Base-by-base conservation (phyloP, 192 early-diverging fungal genomes). In the Linnemannia exigua region DNA sequence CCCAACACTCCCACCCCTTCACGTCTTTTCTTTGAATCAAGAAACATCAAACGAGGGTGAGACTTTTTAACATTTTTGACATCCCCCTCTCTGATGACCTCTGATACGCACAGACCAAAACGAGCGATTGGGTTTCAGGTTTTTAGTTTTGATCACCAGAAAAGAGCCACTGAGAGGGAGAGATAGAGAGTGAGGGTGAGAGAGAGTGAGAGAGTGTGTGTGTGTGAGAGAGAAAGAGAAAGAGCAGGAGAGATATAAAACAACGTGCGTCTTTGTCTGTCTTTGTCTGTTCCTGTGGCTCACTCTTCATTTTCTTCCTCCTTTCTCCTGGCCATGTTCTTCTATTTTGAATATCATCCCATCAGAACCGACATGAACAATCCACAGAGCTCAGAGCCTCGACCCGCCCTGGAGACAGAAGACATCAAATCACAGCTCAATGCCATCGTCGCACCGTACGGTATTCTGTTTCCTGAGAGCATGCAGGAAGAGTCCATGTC, bases 371-470 rank as follows among this genome's bases (percentile, higher is more conserved):
- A 63, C 11, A 63, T 63, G 58, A 63, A 63, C 58, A 63, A 63
- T 63, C 12, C 1, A 63, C 58, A 33, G 58, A 9, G 28, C 22
- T 15, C 28, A 63, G 25, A 75, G 19, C 54, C 11, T 35, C 67
- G n/a, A 3, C 77, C 51, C 1, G 31, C 54, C 11, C 38, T 79
- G 4, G 77, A 79, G 12, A 52, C 70, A 67, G 77, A 79, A 19
- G 70, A 79, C 3, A 44, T 79, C 51, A 79, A 79, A n/a, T 69
- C 77, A 15, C 77, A 79, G 51, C 51, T 79, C 54, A 72, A 79
- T 37, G 50, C 77, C 1, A 79, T 79, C 7, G 69, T 79, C 1
- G 70, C 77, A 11, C 77, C 77, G 2, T 79, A 72, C 41, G 77
- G 77, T 20, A 79, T 71, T 52, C 37, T 72, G 28, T 79, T 79